Conservation (phyloP, 2,329 filamentous ascomycete genomes). For the Cordyceps sp. region DNA sequence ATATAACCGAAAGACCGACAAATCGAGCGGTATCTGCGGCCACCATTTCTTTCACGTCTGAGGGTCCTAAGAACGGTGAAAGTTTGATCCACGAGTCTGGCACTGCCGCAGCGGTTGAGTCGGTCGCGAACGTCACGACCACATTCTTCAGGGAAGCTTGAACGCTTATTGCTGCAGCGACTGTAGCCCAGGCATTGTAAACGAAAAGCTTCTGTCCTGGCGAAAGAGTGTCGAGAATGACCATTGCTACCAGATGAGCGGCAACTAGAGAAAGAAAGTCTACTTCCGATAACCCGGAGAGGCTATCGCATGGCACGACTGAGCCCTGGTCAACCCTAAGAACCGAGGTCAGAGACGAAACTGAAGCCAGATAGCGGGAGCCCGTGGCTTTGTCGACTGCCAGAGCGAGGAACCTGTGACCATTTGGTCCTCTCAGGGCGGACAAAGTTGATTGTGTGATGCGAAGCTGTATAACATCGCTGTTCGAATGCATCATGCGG, state of each 20-base stretch:
- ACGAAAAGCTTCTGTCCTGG: neutral
- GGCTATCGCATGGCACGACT: neutral
- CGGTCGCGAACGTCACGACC: neutral
- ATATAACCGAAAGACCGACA: too few relatives aligned
- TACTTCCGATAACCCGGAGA: neutral
- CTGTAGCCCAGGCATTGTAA: neutral
- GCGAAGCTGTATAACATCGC: neutral
- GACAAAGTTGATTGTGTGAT: neutral
- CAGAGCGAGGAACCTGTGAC: neutral
- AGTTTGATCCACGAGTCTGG: neutral
- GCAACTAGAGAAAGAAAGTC: neutral
- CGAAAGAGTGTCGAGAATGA: neutral
- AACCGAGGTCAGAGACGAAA: neutral
- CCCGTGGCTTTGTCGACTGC: neutral
- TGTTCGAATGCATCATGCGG: too few relatives aligned
- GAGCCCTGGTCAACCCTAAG: neutral
- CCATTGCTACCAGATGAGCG: neutral
- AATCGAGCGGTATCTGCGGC: too few relatives aligned
- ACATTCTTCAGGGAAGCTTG: neutral
- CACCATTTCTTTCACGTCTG: neutral
- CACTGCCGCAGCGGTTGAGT: neutral
- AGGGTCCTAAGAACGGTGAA: neutral
- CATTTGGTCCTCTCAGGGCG: neutral
- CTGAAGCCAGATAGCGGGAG: neutral
- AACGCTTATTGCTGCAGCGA: neutral